Conservation (phyloP, 371 early-diverging fungal genomes). For the Apophysomyces elegans region DNA sequence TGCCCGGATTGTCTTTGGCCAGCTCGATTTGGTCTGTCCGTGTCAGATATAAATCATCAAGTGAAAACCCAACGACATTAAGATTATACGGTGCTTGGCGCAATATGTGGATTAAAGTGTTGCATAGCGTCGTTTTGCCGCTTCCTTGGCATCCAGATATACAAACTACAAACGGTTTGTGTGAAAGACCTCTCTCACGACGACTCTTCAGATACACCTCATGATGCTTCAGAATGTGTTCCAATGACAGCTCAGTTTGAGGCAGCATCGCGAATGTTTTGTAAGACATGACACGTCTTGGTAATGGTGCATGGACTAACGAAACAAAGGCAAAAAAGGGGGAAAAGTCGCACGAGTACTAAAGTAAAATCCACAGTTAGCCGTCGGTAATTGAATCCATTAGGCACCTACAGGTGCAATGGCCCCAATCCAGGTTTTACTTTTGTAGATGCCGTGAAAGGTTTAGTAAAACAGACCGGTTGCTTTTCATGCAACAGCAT, state of each 20-base stretch:
- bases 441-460: no score
- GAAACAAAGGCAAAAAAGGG: no score
- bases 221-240: slow-evolving; percentile 47
- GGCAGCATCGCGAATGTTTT: slow-evolving; percentile 36
- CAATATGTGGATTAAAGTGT: slow-evolving; percentile 52
- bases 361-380: no score
- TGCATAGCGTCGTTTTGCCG: slow-evolving; percentile 76
- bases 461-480: no score
- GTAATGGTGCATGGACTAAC: no score
- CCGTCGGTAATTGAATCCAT: no score
- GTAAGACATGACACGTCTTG: slow-evolving; percentile 18
- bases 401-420: no score
- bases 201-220: slow-evolving; percentile 29
- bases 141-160: slow-evolving; percentile 83
- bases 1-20: slow-evolving; percentile 53
- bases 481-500: no score
- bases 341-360: no score
- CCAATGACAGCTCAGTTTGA: slow-evolving; percentile 44
- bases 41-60: slow-evolving; percentile 90
- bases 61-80: slow-evolving; percentile 68
- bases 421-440: no score
- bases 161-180: slow-evolving; percentile 69
- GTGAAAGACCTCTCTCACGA: slow-evolving; percentile 19
- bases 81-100: slow-evolving; percentile 50
- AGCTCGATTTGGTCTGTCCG: slow-evolving; percentile 65